Percentiles rank a stretch among this genome's conserved stretches.
Evolutionary conservation across 768 basidiomycete genomes (phyloP).

Genomic region (Amyloporia xantha): DNA sequence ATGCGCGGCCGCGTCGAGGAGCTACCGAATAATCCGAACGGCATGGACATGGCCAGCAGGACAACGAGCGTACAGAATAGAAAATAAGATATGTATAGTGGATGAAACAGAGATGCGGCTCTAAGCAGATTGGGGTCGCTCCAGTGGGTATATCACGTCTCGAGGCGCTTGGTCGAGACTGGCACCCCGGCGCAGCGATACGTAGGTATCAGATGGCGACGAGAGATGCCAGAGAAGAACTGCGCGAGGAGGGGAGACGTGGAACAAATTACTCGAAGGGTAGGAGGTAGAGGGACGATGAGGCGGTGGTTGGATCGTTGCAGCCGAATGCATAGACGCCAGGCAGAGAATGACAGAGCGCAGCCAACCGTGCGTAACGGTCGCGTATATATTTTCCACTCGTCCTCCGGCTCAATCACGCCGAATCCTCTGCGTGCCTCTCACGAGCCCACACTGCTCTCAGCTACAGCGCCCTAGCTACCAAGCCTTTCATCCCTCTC

Average conservation of each 20-base stretch:
- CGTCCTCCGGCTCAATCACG: background rate
- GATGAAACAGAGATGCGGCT: background rate
- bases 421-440: no score
- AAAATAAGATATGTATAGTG: background rate
- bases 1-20: conserved; percentile 11
- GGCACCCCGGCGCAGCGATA: background rate
- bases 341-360: background rate
- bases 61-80: conserved; percentile 1
- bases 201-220: background rate
- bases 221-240: background rate
- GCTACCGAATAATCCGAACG: conserved; percentile 8
- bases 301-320: no score
- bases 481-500: no score
- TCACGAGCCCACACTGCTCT: no score
- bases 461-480: no score
- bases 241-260: background rate
- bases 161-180: background rate
- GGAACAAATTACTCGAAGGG: no score
- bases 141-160: background rate
- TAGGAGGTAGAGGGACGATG: no score
- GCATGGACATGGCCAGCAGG: conserved; percentile 19
- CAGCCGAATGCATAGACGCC: no score
- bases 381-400: background rate
- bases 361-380: background rate
- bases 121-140: background rate